Conservation (phyloP, 1,284 basidiomycete genomes). For the Irpex sp. region DNA sequence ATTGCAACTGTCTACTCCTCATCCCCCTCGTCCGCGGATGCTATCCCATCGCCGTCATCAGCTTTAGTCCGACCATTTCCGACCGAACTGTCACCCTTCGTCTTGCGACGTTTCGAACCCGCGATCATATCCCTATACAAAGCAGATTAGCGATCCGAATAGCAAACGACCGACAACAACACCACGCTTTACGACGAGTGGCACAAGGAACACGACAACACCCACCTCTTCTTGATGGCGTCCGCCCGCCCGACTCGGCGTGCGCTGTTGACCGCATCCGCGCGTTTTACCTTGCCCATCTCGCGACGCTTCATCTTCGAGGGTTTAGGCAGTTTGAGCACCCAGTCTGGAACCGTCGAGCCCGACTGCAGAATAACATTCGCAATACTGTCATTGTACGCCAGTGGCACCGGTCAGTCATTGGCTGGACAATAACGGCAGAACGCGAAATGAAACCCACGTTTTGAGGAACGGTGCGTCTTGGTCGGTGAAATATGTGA, state of each 20-base stretch:
- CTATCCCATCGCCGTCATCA: constrained; percentile 2
- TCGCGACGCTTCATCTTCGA: constrained; percentile 83
- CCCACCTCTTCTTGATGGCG: constrained; percentile 71
- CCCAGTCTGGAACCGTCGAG: constrained; percentile 88
- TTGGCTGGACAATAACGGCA: constrained; percentile 2
- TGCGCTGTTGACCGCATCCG: constrained; percentile 71
- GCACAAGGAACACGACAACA: constrained; percentile 4
- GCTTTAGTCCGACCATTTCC: constrained; percentile 1
- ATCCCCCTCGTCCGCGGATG: neutral
- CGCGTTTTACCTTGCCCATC: constrained; percentile 83
- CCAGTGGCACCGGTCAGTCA: constrained; percentile 3
- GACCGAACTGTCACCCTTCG: constrained; percentile 8
- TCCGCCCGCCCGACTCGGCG: constrained; percentile 69
- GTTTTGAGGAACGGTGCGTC: constrained; percentile 91
- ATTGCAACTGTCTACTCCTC: neutral
- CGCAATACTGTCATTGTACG: constrained; percentile 63
- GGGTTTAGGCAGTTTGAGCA: constrained; percentile 81
- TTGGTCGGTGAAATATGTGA: constrained; percentile 95
- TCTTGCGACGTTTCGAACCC: constrained; percentile 41
- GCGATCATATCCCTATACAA: constrained; percentile 65
- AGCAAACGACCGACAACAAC: neutral
- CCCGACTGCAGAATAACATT: constrained; percentile 93
- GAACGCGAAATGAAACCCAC: constrained; percentile 42
- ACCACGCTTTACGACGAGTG: neutral
- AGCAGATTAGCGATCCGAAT: constrained; percentile 5